These are phyloP conservation scores for Rhypophila decipiens DNA, from an alignment of 495 filamentous ascomycete species.

Conservation along the genomic window DNA sequence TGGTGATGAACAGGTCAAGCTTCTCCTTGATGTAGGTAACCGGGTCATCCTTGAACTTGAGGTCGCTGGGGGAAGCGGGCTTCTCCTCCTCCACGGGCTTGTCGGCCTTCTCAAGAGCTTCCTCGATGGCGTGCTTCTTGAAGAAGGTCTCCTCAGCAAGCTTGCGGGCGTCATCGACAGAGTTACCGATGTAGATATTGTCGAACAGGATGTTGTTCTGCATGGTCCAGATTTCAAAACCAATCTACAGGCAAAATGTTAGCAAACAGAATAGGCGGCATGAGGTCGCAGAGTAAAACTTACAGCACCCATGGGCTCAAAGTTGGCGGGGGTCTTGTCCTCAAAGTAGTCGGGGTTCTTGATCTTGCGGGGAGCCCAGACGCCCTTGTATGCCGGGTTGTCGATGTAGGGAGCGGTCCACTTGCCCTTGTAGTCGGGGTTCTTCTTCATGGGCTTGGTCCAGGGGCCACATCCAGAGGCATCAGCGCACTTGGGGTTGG, in stretches of 20 bases:
- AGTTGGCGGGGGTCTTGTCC: conserved; percentile 93
- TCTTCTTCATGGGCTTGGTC: conserved; percentile 87
- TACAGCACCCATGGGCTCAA: conserved; percentile 97
- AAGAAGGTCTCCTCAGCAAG: conserved; percentile 89
- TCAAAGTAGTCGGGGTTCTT: conserved; percentile 95
- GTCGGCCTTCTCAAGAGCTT: conserved; percentile 71
- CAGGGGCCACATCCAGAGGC: conserved; percentile 92
- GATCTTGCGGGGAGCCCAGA: conserved; percentile 93
- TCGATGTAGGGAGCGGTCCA: conserved; percentile 92
- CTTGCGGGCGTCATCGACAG: conserved; percentile 84
- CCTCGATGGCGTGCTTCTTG: conserved; percentile 81
- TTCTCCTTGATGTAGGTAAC: conserved; percentile 85
- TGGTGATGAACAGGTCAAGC: conserved; percentile 77
- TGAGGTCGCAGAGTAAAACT: conserved; percentile 31
- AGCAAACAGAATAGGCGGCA: conserved; percentile 3
- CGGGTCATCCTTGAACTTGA: conserved; percentile 90
- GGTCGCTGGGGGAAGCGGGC: conserved; percentile 59
- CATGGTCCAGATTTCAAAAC: conserved; percentile 99
- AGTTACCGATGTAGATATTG: conserved; percentile 99
- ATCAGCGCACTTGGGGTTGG: conserved; percentile 94
- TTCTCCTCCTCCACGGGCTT: conserved; percentile 72
- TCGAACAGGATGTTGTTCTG: conserved; percentile 97
- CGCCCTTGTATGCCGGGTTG: conserved; percentile 98
- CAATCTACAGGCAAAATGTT: conserved; percentile 54
- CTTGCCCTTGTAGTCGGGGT: conserved; percentile 98